Evolutionary conservation across 2,329 filamentous ascomycete genomes (phyloP).

Genomic region (Onygenales sp.): DNA sequence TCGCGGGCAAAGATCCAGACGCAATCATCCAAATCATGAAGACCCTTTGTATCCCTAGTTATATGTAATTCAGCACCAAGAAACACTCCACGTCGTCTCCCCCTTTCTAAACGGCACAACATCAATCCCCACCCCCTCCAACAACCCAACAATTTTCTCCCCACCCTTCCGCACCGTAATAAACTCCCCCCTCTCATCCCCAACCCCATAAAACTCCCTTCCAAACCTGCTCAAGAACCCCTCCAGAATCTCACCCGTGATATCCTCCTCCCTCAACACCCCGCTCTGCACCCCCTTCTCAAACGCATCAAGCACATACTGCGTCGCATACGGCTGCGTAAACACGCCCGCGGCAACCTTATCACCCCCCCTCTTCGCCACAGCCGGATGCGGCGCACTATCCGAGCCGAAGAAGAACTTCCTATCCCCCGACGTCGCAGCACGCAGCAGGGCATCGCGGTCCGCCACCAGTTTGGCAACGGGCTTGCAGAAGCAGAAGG

Average conservation of each 20-base stretch:
- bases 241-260: conserved; percentile 46
- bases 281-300: conserved; percentile 46
- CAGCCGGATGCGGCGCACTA: conserved; percentile 55
- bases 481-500: conserved; percentile 74
- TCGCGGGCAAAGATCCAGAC: too few species aligned
- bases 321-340: conserved; percentile 52
- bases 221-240: conserved; percentile 51
- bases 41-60: too few species aligned
- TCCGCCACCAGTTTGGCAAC: conserved; percentile 64
- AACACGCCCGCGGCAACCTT: conserved; percentile 50
- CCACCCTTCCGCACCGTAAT: neutral
- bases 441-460: conserved; percentile 60
- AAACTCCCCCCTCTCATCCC: conserved; percentile 45
- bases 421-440: conserved; percentile 41
- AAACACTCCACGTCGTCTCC: conserved; percentile 2
- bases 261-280: conserved; percentile 43
- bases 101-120: conserved; percentile 25
- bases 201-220: conserved; percentile 48
- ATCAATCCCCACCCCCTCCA: conserved; percentile 46
- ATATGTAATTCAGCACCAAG: conserved; percentile 1
- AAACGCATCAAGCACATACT: conserved; percentile 50
- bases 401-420: conserved; percentile 63
- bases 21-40: too few species aligned
- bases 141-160: conserved; percentile 44
- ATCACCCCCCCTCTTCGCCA: conserved; percentile 46